Evolutionary conservation across 306 rosid genomes (phyloP).

Genomic region (Acacia acuminata): DNA sequence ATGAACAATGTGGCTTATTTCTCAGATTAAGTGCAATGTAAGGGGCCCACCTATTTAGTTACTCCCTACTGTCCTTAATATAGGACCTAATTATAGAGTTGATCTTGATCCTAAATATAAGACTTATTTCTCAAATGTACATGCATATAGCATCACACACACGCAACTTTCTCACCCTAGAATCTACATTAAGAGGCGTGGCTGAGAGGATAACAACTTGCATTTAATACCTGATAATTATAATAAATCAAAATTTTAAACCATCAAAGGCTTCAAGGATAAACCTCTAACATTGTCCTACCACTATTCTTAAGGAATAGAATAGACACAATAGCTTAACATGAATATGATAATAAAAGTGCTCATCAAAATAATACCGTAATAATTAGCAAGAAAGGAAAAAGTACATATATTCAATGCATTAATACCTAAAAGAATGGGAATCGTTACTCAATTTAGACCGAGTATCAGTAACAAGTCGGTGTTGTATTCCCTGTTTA

Average conservation of each 20-base stretch:
- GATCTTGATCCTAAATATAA: too few species aligned
- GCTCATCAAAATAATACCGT: constrained; percentile 16
- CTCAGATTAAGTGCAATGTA: background rate
- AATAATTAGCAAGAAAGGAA: background rate
- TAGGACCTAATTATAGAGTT: too few species aligned
- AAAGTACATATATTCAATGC: constrained; percentile 2
- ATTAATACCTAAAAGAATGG: constrained; percentile 85
- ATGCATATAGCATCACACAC: background rate
- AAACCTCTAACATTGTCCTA: background rate
- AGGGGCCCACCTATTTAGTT: background rate
- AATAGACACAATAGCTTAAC: background rate
- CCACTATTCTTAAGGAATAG: constrained; percentile 10
- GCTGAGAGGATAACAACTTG: background rate
- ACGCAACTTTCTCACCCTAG: background rate
- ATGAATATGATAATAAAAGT: background rate
- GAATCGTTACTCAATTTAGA: constrained; percentile 77
- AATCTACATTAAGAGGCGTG: background rate
- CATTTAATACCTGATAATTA: background rate
- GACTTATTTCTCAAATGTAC: background rate
- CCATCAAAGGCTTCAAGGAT: background rate
- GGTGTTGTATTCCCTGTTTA: constrained; percentile 87
- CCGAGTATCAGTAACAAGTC: constrained; percentile 75
- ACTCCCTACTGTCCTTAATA: too few species aligned
- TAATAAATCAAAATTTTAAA: background rate
- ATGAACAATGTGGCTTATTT: background rate